phyloP scores from a whole-genome alignment of 2,329 filamentous ascomycete species.

The Cryphonectria parasitica region DNA sequence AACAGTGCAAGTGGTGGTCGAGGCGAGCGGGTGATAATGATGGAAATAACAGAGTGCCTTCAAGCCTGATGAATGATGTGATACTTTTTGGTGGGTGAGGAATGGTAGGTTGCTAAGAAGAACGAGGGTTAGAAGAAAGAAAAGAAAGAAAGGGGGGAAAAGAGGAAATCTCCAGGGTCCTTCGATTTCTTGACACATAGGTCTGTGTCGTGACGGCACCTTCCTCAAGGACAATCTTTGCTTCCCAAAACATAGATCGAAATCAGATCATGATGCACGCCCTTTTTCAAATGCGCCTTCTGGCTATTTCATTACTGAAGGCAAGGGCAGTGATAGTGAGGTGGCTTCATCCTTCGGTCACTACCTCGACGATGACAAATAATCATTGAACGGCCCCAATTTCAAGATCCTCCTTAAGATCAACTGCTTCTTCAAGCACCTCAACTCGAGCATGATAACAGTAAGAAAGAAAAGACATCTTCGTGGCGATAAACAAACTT shows the following conservation, averaged over 20 bases:
- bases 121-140: background rate
- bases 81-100: background rate
- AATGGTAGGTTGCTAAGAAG: background rate
- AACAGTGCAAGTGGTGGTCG: background rate
- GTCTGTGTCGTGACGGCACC: background rate
- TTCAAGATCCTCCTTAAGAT: no score
- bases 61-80: background rate
- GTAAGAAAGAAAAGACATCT: no score
- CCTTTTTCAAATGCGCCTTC: background rate
- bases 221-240: background rate
- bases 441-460: no score
- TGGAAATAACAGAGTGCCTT: background rate
- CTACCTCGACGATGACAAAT: background rate
- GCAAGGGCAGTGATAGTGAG: rapidly evolving
- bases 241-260: background rate
- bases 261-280: background rate
- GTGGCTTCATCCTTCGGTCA: background rate
- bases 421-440: no score
- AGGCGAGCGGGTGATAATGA: background rate
- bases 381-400: no score
- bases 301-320: background rate
- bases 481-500: no score
- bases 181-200: background rate
- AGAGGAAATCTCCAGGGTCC: background rate
- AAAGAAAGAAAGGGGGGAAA: background rate